A percentile compares a stretch with the other conserved stretches of the same genome.
These are phyloP conservation scores for Annona cherimola DNA, from an alignment of 164 flowering plant species.

Conservation along the genomic window DNA sequence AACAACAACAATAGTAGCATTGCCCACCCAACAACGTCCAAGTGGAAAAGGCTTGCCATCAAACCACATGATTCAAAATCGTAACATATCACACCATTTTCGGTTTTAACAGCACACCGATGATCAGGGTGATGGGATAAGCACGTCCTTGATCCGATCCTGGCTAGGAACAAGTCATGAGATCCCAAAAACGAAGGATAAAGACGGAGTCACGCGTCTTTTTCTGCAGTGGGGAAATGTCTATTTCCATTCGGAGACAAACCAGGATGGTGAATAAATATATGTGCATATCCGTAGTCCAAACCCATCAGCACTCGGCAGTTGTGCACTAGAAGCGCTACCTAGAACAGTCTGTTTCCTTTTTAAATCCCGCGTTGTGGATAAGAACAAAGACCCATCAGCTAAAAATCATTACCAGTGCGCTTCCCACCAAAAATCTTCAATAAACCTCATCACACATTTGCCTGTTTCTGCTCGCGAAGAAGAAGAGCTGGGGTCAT, in stretches of 20 bases:
- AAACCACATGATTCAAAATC: no score
- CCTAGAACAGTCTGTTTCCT: background rate
- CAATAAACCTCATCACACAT: background rate
- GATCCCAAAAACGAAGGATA: background rate
- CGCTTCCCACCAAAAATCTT: background rate
- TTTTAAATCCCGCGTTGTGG: background rate
- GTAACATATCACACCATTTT: no score
- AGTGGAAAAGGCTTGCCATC: no score
- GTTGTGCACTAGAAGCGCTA: background rate
- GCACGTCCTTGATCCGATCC: no score
- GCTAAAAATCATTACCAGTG: background rate
- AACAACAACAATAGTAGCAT: no score
- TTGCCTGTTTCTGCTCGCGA: background rate
- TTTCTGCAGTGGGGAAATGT: background rate
- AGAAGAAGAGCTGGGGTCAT: constrained; percentile 15
- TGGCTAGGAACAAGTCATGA: background rate
- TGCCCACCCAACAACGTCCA: no score
- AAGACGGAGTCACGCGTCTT: background rate
- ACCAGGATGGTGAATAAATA: no score
- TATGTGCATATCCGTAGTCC: no score
- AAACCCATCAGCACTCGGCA: background rate
- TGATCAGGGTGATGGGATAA: no score
- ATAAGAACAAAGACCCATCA: background rate
- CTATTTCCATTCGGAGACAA: no score
- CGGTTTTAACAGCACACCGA: no score